A percentile compares a stretch with the other conserved stretches of the same genome.
Evolutionary conservation across 2,329 filamentous ascomycete species (phyloP).

Genomic region (Ploettnerulaceae sp.): DNA sequence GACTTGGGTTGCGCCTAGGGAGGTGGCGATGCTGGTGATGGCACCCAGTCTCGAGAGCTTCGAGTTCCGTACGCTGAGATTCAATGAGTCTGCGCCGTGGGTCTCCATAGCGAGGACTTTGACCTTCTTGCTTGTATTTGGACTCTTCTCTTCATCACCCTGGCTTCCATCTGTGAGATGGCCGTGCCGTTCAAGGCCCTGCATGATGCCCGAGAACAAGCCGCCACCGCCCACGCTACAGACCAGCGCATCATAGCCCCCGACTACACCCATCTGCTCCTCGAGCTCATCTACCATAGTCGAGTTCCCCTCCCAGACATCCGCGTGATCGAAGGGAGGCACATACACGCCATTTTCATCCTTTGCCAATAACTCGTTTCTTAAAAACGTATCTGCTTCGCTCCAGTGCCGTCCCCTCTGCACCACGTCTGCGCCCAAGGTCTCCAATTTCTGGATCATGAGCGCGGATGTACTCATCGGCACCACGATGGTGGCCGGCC

Average conservation of each 20-base stretch:
- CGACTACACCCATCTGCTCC: slow-evolving; percentile 18
- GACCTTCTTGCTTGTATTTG: slow-evolving; percentile 8
- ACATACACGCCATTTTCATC: slow-evolving; percentile 54
- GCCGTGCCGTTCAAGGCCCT: slow-evolving; percentile 41
- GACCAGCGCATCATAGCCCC: slow-evolving; percentile 60
- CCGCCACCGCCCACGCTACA: slow-evolving; percentile 80
- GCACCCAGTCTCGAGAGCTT: slow-evolving; percentile 57
- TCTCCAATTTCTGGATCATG: slow-evolving; percentile 67
- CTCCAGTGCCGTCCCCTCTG: slow-evolving; percentile 63
- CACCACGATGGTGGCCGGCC: slow-evolving; percentile 70
- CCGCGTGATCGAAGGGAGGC: slow-evolving; percentile 63
- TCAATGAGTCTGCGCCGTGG: slow-evolving; percentile 64
- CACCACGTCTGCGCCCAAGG: slow-evolving; percentile 65
- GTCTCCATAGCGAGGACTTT: slow-evolving; percentile 73
- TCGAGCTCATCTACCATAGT: slow-evolving; percentile 47
- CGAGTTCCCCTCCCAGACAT: slow-evolving; percentile 61
- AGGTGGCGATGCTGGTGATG: slow-evolving; percentile 72
- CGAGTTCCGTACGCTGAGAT: slow-evolving; percentile 53
- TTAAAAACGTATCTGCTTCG: slow-evolving; percentile 64
- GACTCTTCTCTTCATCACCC: too few relatives aligned
- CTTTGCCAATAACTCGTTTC: slow-evolving; percentile 48
- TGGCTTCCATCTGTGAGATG: slow-evolving; percentile 5
- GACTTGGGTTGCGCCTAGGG: slow-evolving; percentile 66
- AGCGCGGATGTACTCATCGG: slow-evolving; percentile 59
- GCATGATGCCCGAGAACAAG: slow-evolving; percentile 69